A percentile compares a stretch with the other conserved stretches of the same genome.
Conservation (phyloP, 176 grass and related monocot species). For the Luzula sylvatica region DNA sequence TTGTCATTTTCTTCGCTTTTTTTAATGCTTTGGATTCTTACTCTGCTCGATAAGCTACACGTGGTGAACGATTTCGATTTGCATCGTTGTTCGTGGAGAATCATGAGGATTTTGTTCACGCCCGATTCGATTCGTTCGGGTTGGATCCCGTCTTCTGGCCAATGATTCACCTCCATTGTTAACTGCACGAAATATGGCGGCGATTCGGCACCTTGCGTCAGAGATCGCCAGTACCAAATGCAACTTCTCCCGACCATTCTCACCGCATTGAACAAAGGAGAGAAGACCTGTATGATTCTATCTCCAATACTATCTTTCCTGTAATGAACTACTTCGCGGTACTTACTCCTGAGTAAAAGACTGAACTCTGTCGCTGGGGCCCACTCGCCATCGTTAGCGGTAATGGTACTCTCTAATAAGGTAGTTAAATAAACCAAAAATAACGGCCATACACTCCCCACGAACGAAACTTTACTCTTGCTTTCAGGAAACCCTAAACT, state of each 20-base stretch:
- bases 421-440: slow-evolving; percentile 97
- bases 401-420: slow-evolving; percentile 87
- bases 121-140: slow-evolving; percentile 87
- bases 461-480: slow-evolving; percentile 94
- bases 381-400: slow-evolving; percentile 97
- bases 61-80: slow-evolving; percentile 41
- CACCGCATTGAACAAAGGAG: slow-evolving; percentile 46
- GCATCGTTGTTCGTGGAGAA: slow-evolving; percentile 78
- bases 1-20: slow-evolving; percentile 64
- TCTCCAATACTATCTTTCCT: slow-evolving; percentile 36
- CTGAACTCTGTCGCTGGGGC: slow-evolving; percentile 84
- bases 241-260: slow-evolving; percentile 52
- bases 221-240: slow-evolving; percentile 84
- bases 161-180: slow-evolving; percentile 79
- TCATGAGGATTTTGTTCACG: slow-evolving; percentile 72
- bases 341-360: slow-evolving; percentile 44
- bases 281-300: slow-evolving; percentile 35
- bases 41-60: slow-evolving; percentile 64
- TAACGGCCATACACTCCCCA: slow-evolving; percentile 71
- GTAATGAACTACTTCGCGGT: slow-evolving; percentile 43
- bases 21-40: slow-evolving; percentile 93
- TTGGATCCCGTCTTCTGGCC: slow-evolving; percentile 98
- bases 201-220: slow-evolving; percentile 85
- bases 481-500: slow-evolving; percentile 82
- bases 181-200: slow-evolving; percentile 97